Evolutionary conservation across 2,329 filamentous ascomycete genomes (phyloP).

Genomic region (Penicillium sp.): DNA sequence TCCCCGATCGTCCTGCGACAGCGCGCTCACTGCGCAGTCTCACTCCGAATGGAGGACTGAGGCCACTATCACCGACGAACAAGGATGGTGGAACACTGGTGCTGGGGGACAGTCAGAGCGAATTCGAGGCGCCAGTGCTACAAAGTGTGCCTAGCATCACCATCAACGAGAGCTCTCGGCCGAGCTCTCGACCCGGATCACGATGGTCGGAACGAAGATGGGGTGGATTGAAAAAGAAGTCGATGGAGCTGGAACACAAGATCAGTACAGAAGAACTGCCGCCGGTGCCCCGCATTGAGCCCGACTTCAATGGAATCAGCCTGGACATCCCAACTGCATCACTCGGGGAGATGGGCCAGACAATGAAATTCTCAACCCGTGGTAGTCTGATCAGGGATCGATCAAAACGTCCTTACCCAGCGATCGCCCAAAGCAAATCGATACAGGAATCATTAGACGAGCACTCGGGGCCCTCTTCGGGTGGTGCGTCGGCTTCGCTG

Average conservation of each 20-base stretch:
- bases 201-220: slow-evolving; percentile 42
- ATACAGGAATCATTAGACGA: slow-evolving; percentile 4
- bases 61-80: slow-evolving; percentile 8
- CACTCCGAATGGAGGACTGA: slow-evolving; percentile 10
- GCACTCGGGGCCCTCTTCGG: slow-evolving; percentile 3
- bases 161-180: slow-evolving; percentile 32
- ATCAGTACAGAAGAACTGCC: slow-evolving; percentile 25
- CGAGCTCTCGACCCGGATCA: slow-evolving; percentile 32
- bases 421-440: slow-evolving; percentile 15
- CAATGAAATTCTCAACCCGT: slow-evolving; percentile 54
- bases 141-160: slow-evolving; percentile 38
- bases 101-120: slow-evolving; percentile 20
- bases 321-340: slow-evolving; percentile 51
- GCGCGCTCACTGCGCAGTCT: slow-evolving; percentile 9
- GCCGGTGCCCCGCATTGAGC: slow-evolving; percentile 29
- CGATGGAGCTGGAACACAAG: slow-evolving; percentile 29
- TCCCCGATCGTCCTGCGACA: slow-evolving; percentile 12
- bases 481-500: slow-evolving; percentile 7
- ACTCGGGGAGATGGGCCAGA: slow-evolving; percentile 49
- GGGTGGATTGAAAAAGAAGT: slow-evolving; percentile 33
- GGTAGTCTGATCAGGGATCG: slow-evolving; percentile 55
- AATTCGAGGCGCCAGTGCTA: slow-evolving; percentile 24
- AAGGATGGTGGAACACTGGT: slow-evolving; percentile 13
- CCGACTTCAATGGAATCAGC: slow-evolving; percentile 45
- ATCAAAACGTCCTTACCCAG: slow-evolving; percentile 21